A percentile compares a stretch with the other conserved stretches of the same genome.
phyloP scores from a whole-genome alignment of 441 rosid species.

The Mallotus japonicus region DNA sequence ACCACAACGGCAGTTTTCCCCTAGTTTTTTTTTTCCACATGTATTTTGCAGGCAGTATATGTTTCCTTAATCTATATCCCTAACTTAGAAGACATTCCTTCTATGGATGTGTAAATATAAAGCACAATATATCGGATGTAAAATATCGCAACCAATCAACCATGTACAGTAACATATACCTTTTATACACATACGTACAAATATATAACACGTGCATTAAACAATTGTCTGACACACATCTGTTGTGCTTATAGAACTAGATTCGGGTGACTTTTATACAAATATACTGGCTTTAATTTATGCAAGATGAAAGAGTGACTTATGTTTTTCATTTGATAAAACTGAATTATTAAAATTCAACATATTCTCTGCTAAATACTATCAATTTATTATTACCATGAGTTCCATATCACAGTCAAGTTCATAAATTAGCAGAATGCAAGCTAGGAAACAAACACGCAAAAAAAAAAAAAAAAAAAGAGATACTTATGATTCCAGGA shows the following conservation, averaged over 20 bases:
- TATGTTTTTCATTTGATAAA: neutral
- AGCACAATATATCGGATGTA: neutral
- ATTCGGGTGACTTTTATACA: neutral
- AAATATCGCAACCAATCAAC: neutral
- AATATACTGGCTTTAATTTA: neutral
- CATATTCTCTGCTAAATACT: neutral
- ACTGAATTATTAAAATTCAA: neutral
- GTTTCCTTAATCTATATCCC: conserved; percentile 2
- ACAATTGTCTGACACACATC: neutral
- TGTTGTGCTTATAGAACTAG: neutral
- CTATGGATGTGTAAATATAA: neutral
- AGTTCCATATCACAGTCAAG: neutral
- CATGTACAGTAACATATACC: neutral
- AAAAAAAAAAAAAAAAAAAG: too few relatives aligned
- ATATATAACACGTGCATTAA: neutral
- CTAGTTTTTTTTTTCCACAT: neutral
- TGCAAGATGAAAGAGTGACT: neutral
- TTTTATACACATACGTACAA: neutral
- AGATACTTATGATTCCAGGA: too few relatives aligned
- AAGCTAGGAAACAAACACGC: neutral
- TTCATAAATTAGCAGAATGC: neutral
- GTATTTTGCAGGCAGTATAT: neutral
- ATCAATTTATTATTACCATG: neutral
- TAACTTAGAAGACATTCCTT: too few relatives aligned
- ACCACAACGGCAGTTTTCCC: neutral